A percentile compares a stretch with the other conserved stretches of the same genome.
Evolutionary conservation across 441 rosid species (phyloP).

Genomic region (Brassica balearica): DNA sequence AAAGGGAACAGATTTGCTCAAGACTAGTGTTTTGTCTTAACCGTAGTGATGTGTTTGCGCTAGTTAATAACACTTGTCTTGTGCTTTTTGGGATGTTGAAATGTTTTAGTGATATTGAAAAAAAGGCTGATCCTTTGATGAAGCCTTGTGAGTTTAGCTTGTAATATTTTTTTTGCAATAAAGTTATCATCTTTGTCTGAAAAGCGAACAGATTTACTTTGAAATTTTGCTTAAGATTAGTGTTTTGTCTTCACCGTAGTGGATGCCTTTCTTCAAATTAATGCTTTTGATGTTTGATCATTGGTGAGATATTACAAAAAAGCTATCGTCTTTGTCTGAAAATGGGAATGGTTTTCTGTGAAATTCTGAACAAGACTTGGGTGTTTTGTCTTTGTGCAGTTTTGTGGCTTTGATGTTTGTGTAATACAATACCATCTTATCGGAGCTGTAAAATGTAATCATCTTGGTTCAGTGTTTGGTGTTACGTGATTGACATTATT

Average conservation of each 20-base stretch:
- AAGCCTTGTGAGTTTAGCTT: too few species aligned
- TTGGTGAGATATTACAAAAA: background rate
- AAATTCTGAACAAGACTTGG: background rate
- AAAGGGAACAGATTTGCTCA: too few species aligned
- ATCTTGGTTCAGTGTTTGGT: background rate
- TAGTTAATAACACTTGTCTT: too few species aligned
- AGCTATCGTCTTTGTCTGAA: background rate
- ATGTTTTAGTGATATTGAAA: too few species aligned
- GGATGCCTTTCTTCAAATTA: background rate
- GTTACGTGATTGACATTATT: background rate
- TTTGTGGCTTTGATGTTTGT: conserved; percentile 11
- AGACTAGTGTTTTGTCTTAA: too few species aligned
- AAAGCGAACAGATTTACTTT: background rate
- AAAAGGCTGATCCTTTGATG: too few species aligned
- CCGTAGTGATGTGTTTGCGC: too few species aligned
- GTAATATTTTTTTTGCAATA: background rate
- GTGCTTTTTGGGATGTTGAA: too few species aligned
- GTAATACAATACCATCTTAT: background rate
- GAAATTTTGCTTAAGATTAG: background rate
- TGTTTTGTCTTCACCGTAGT: conserved; percentile 2
- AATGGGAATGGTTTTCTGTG: conserved; percentile 8
- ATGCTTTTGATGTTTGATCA: background rate
- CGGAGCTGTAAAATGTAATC: background rate
- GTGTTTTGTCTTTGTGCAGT: conserved; percentile 5
- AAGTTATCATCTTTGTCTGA: background rate